These are phyloP conservation scores for Galium porrigens DNA, from an alignment of 305 asterid genomes.

Conservation along the genomic window DNA sequence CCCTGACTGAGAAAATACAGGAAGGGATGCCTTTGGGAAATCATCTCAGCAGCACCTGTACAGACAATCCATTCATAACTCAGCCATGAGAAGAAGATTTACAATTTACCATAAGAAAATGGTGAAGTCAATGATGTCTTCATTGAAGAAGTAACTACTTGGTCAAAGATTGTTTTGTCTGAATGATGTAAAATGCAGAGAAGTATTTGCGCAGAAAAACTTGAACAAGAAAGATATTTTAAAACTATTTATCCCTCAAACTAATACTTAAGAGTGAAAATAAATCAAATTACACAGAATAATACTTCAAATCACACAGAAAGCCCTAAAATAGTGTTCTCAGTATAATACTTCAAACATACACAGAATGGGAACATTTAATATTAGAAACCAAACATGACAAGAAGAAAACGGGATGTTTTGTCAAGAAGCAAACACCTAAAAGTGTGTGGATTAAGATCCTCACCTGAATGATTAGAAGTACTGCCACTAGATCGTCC, in stretches of 20 bases:
- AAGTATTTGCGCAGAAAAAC: neutral
- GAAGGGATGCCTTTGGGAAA: constrained; percentile 12
- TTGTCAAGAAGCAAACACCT: neutral
- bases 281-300: neutral
- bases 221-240: neutral
- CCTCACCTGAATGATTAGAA: constrained; percentile 19
- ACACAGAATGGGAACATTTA: neutral
- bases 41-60: constrained; percentile 11
- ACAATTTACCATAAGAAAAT: constrained; percentile 8
- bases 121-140: neutral
- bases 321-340: neutral
- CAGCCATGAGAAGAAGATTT: constrained; percentile 8
- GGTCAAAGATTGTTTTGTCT: neutral
- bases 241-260: neutral
- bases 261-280: neutral
- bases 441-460: neutral
- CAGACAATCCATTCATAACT: neutral
- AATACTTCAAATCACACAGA: no score
- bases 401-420: neutral
- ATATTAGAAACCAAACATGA: neutral
- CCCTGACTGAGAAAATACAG: neutral
- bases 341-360: neutral
- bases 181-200: neutral
- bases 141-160: neutral
- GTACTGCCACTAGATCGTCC: constrained; percentile 12